Evolutionary conservation across 345 rosid genomes (phyloP), one percentile per base, ranked within the genome.

Genomic region (Iberis pinnata): DNA sequence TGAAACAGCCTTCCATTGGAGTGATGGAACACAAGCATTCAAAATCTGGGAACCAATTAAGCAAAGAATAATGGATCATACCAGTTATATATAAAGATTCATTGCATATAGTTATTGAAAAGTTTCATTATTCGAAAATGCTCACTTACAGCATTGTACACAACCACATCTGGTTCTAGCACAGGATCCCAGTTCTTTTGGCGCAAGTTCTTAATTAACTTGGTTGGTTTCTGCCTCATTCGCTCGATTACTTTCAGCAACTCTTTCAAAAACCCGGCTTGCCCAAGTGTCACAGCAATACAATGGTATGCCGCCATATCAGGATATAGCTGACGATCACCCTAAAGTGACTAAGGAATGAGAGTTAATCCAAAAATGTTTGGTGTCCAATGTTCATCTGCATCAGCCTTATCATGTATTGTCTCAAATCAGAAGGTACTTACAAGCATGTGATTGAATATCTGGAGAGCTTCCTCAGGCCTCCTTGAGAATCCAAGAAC

Each of bases 301-400:
- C 77, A 72, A 39, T 78, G 96, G 61, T 90, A 90, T 15, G 95
- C 83, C 6, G 98, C 96, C 78, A 90, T 78, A 70, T 87, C 96
- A 19, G 96, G 98, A 77, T 90, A 87, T 49, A 79, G 69, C 61
- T 49, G 74, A 61, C 74, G 69, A 61, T 90, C 86, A 64, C 76
- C 89, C 98, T 87, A 75, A 53, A 70, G 48, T 47, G 49, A 59
- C 56, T 49, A 40, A 41, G 47, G 44, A 26, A 56, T 57, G 54
- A 67, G 65, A 65, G 68, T 60, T 54, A 69, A 66, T 55, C 69
- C 57, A 43, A 74, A 64, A 52, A 66, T 46, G 51, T 3, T 6
- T 16, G 20, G 22, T 27, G 31, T 18, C 46, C 38, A 45, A 26
- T 27, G 31, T 18, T 49, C 38, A 45, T 32, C 41, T 56, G 17